These are phyloP conservation scores for Schwanniomyces yamadae DNA, from an alignment of 805 yeast genomes.

Conservation along the genomic window DNA sequence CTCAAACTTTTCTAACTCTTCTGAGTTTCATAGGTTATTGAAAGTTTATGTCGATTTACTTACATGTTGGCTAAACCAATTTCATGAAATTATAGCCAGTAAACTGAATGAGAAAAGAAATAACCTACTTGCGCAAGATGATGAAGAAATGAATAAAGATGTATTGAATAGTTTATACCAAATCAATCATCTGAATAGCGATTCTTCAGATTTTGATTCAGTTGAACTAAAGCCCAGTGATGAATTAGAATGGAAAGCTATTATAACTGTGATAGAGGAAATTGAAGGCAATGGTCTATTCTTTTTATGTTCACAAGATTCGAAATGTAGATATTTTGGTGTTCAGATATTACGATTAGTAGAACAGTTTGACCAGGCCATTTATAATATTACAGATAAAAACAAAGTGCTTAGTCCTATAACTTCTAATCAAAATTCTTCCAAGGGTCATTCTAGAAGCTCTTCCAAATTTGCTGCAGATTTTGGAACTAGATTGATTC, in stretches of 20 bases:
- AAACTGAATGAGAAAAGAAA: slow-evolving; percentile 16
- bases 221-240: slow-evolving; percentile 41
- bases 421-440: slow-evolving; percentile 7
- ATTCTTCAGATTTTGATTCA: slow-evolving; percentile 17
- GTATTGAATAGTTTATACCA: slow-evolving; percentile 43
- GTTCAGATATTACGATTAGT: slow-evolving; percentile 71
- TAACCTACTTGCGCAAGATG: slow-evolving; percentile 31
- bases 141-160: slow-evolving; percentile 36
- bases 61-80: slow-evolving; percentile 76
- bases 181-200: slow-evolving; percentile 43
- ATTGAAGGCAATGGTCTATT: slow-evolving; percentile 95
- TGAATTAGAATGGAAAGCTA: slow-evolving; percentile 71
- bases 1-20: slow-evolving; percentile 57
- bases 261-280: slow-evolving; percentile 86
- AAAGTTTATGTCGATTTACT: slow-evolving; percentile 76
- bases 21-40: slow-evolving; percentile 58
- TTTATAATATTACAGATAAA: slow-evolving; percentile 50
- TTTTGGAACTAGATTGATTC: slow-evolving; percentile 71
- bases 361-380: slow-evolving; percentile 84
- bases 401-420: neutral
- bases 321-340: slow-evolving; percentile 70
- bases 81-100: slow-evolving; percentile 33
- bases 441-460: slow-evolving; percentile 49
- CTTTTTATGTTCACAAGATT: slow-evolving; percentile 86
- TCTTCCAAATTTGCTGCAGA: slow-evolving; percentile 77